phyloP scores from a whole-genome alignment of 2,329 filamentous ascomycete genomes.

The Thielaviopsis musarum region DNA sequence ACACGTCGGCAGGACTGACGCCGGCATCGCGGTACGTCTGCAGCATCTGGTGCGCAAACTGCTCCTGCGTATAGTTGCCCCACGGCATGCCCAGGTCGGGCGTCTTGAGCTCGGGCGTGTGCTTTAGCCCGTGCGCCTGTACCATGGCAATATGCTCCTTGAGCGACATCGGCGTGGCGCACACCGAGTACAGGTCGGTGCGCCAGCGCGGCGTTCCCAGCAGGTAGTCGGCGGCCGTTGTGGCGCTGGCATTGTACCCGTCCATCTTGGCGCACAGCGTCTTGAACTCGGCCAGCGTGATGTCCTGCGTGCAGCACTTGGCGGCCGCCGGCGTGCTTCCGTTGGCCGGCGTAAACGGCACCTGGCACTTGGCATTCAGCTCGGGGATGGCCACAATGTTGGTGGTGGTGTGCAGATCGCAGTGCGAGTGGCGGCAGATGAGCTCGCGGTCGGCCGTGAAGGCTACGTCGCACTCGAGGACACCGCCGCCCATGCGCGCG shows the following conservation, averaged over 20 bases:
- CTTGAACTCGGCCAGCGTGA: constrained; percentile 51
- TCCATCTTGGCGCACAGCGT: constrained; percentile 57
- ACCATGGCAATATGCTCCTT: constrained; percentile 45
- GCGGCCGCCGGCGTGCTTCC: constrained; percentile 37
- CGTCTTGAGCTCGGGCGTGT: constrained; percentile 52
- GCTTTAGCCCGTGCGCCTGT: constrained; percentile 40
- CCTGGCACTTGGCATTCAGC: constrained; percentile 46
- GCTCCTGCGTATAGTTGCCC: constrained; percentile 45
- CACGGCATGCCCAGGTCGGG: constrained; percentile 58
- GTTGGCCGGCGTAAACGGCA: constrained; percentile 40
- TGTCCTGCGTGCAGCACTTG: constrained; percentile 55
- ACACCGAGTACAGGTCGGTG: constrained; percentile 48
- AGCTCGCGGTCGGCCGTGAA: constrained; percentile 49
- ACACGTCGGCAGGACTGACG: constrained; percentile 38
- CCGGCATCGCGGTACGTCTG: constrained; percentile 38
- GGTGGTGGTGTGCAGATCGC: constrained; percentile 52
- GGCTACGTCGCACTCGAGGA: constrained; percentile 50
- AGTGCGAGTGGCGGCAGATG: constrained; percentile 52
- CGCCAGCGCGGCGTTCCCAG: constrained; percentile 42
- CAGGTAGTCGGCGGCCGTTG: constrained; percentile 39
- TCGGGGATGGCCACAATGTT: constrained; percentile 46
- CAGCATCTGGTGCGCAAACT: constrained; percentile 48
- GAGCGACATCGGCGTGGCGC: constrained; percentile 43
- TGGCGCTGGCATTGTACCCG: constrained; percentile 39
- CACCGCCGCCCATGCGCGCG: constrained; percentile 48